These are phyloP conservation scores for Populus deltoides DNA, from an alignment of 345 rosid species.

Conservation along the genomic window DNA sequence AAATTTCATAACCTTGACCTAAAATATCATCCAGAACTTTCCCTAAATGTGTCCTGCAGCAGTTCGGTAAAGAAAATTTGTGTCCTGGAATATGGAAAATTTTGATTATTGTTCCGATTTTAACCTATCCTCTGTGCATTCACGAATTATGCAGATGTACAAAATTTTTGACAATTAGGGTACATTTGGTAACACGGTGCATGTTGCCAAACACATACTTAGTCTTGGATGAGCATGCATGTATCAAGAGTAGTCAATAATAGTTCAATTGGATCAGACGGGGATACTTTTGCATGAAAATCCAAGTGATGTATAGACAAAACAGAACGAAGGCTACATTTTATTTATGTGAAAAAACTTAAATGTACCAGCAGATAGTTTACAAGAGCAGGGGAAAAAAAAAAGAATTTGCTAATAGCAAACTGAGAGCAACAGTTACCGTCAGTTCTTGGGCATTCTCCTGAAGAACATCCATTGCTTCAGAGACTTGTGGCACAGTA, in stretches of 20 bases:
- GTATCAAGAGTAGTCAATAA: constrained; percentile 3
- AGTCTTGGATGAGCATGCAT: neutral
- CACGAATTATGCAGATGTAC: neutral
- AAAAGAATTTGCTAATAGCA: neutral
- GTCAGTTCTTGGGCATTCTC: constrained; percentile 45
- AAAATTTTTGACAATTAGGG: neutral
- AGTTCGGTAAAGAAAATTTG: neutral
- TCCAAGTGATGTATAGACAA: neutral
- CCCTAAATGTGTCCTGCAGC: neutral
- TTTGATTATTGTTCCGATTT: neutral
- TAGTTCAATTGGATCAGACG: neutral
- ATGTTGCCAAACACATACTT: no score
- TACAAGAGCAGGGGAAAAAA: neutral
- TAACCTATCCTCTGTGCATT: neutral
- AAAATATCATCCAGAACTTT: neutral
- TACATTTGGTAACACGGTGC: no score
- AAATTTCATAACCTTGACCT: neutral
- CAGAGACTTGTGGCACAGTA: constrained; percentile 69
- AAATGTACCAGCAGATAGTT: neutral
- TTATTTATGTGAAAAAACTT: neutral
- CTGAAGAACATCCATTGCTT: constrained; percentile 77
- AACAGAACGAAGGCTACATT: neutral
- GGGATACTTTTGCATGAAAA: neutral
- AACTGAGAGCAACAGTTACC: constrained; percentile 36
- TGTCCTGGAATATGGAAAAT: neutral